phyloP scores from a whole-genome alignment of 495 filamentous ascomycete genomes.

The Talaromyces proteolyticus region DNA sequence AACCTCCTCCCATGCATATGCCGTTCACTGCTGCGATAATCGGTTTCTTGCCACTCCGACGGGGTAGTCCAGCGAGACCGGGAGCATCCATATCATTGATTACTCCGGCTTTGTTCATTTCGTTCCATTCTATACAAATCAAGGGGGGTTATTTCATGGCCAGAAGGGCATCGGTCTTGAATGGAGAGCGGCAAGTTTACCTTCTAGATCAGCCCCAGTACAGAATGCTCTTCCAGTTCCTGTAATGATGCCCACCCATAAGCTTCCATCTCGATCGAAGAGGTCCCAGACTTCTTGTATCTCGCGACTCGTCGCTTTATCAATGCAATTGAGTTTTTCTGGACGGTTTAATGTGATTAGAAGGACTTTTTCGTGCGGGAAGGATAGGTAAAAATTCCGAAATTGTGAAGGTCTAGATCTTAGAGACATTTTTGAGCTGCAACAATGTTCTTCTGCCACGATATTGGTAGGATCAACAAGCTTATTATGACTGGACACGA shows the following conservation, averaged over 20 bases:
- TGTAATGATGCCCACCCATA: constrained; percentile 51
- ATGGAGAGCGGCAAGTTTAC: too few species aligned
- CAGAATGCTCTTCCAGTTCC: constrained; percentile 51
- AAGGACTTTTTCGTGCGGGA: constrained; percentile 34
- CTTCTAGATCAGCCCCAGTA: constrained; percentile 49
- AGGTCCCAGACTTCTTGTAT: constrained; percentile 43
- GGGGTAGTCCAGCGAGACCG: constrained; percentile 49
- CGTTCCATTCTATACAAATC: constrained; percentile 30
- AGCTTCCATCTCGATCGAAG: constrained; percentile 43
- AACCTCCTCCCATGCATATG: constrained; percentile 67
- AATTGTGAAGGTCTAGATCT: constrained; percentile 11
- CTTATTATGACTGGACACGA: too few species aligned
- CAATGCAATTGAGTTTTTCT: constrained; percentile 42
- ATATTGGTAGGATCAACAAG: too few species aligned
- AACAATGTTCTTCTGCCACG: too few species aligned
- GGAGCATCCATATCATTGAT: constrained; percentile 38
- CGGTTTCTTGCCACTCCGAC: constrained; percentile 47
- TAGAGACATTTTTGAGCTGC: constrained; percentile 16
- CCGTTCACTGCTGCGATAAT: constrained; percentile 73
- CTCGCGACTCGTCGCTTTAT: constrained; percentile 38
- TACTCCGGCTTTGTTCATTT: constrained; percentile 25
- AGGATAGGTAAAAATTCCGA: constrained; percentile 28
- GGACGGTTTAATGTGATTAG: constrained; percentile 39
- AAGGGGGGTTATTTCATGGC: background rate
- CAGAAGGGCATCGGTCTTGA: too few species aligned